Percentiles rank a stretch among this genome's conserved stretches.
phyloP scores from a whole-genome alignment of 2,329 filamentous ascomycete genomes.

The Dothistroma pini region DNA sequence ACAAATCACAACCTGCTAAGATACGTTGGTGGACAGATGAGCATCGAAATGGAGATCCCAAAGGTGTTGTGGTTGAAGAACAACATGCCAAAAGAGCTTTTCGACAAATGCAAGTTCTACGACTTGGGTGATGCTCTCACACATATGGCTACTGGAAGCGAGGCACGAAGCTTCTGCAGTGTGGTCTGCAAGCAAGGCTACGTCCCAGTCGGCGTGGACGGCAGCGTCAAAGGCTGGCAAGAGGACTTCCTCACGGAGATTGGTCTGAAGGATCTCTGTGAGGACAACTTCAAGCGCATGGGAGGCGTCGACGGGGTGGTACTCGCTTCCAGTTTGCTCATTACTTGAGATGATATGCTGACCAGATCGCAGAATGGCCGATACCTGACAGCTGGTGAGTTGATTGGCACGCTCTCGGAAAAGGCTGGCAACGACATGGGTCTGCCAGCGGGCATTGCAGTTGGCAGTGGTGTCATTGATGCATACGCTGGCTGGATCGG shows the following conservation, averaged over 20 bases:
- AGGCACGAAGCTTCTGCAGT: constrained; percentile 91
- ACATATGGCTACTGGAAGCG: constrained; percentile 86
- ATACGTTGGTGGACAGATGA: constrained; percentile 98
- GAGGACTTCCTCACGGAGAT: constrained; percentile 87
- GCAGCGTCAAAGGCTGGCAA: constrained; percentile 97
- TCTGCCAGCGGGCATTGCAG: constrained; percentile 78
- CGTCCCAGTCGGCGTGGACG: constrained; percentile 94
- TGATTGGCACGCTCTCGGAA: constrained; percentile 79
- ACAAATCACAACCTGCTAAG: constrained; percentile 89
- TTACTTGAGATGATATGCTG: constrained; percentile 19
- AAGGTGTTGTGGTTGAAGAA: constrained; percentile 99
- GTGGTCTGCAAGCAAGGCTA: constrained; percentile 97
- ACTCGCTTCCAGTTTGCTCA: constrained; percentile 36
- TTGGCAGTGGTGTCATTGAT: constrained; percentile 96
- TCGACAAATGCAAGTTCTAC: constrained; percentile 94
- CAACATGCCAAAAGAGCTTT: constrained; percentile 89
- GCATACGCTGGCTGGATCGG: constrained; percentile 99
- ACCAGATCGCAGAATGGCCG: constrained; percentile 69
- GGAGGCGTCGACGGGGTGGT: constrained; percentile 94
- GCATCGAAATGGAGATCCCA: constrained; percentile 98
- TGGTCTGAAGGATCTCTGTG: constrained; percentile 75
- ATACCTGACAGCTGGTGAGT: constrained; percentile 87
- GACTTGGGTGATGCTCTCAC: constrained; percentile 91
- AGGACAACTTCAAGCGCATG: constrained; percentile 88
- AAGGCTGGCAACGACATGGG: constrained; percentile 81